Evolutionary conservation across 192 early-diverging fungal genomes (phyloP).

Genomic region (Coemansia sp.): DNA sequence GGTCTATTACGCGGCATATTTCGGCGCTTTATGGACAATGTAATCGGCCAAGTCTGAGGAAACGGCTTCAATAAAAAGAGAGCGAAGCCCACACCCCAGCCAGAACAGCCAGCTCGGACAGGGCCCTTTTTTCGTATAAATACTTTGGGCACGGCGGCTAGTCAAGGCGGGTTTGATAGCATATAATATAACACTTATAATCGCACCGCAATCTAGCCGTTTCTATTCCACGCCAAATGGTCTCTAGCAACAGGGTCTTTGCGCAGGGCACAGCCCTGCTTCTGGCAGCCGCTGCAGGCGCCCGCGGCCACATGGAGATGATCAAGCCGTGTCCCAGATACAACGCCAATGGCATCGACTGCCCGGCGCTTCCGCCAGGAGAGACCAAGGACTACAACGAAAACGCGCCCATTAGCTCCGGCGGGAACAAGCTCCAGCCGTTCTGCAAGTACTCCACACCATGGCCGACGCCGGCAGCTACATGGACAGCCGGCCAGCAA

Average conservation of each 20-base stretch:
- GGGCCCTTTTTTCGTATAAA: no score
- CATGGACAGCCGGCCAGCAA: conserved; percentile 23
- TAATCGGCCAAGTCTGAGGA: background rate
- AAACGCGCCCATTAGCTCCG: conserved; percentile 17
- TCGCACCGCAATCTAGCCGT: no score
- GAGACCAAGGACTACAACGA: conserved; percentile 21
- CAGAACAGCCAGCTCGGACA: no score
- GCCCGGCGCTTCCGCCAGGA: conserved; percentile 20
- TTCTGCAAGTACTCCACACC: conserved; percentile 33
- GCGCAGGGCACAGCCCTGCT: background rate
- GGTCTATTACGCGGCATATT: background rate
- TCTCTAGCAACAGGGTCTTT: background rate
- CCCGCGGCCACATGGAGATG: conserved; percentile 23
- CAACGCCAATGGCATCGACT: conserved; percentile 15
- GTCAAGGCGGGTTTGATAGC: no score
- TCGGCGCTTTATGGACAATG: background rate
- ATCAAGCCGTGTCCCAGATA: conserved; percentile 29
- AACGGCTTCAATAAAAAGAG: background rate
- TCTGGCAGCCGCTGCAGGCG: background rate
- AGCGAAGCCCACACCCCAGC: background rate
- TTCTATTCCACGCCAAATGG: background rate
- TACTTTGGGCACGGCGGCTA: no score
- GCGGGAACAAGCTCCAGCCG: conserved; percentile 14
- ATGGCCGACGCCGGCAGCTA: conserved; percentile 10
- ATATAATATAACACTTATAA: no score